Percentiles rank a stretch among this genome's conserved stretches.
phyloP scores from a whole-genome alignment of 1,139 yeast species.

The Sugiyamaella grinbergsii region DNA sequence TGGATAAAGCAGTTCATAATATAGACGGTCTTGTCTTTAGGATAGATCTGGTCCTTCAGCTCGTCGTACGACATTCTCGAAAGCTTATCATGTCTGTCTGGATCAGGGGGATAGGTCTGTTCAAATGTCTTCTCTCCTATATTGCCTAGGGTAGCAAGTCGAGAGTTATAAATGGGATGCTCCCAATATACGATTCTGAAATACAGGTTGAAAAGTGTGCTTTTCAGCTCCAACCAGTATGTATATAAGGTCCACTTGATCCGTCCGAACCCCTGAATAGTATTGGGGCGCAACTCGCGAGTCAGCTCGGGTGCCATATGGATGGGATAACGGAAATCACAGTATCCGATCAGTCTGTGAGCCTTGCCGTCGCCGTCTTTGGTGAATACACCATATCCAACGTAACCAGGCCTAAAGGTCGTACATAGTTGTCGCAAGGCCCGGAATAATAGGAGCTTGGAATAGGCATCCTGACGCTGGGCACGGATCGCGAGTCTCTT shows the following conservation, averaged over 20 bases:
- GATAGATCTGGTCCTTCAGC: conserved; percentile 10
- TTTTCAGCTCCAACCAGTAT: not conserved
- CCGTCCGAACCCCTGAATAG: conserved; percentile 16
- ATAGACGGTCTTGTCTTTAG: conserved; percentile 7
- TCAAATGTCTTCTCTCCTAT: not conserved
- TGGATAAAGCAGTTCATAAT: conserved; percentile 14
- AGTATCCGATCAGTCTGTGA: conserved; percentile 13
- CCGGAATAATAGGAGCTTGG: not conserved
- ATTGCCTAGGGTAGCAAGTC: not conserved
- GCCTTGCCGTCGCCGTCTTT: not conserved
- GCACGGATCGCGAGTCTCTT: conserved; percentile 8
- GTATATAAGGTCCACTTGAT: conserved; percentile 9
- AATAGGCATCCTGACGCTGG: not conserved
- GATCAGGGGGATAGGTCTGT: conserved; percentile 7
- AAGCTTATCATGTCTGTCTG: conserved; percentile 7
- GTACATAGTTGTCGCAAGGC: not conserved
- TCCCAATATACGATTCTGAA: conserved; percentile 6
- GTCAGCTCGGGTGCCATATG: conserved; percentile 7
- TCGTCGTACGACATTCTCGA: conserved; percentile 9
- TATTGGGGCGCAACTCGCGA: conserved; percentile 6
- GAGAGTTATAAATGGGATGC: conserved; percentile 10
- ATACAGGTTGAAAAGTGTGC: not conserved
- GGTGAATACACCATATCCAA: conserved; percentile 13
- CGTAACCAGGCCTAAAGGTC: not conserved
- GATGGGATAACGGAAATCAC: conserved; percentile 10